phyloP scores from a whole-genome alignment of 2,329 filamentous ascomycete species.

The Fusarium sp. region DNA sequence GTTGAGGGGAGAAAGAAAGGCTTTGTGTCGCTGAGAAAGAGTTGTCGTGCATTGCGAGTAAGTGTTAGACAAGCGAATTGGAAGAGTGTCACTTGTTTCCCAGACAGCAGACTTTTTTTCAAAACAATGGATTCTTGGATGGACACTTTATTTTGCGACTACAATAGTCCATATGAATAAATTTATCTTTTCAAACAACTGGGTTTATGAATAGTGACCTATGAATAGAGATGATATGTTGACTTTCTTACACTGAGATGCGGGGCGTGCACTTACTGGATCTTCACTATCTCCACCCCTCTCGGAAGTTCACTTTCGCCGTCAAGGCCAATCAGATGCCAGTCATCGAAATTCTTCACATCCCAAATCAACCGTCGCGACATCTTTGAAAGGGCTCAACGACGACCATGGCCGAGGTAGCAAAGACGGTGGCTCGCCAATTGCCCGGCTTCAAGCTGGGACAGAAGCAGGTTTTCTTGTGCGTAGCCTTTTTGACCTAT shows the following conservation, averaged over 20 bases:
- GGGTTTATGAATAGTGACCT: background rate
- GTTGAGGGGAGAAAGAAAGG: slow-evolving; percentile 20
- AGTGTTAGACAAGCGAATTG: slow-evolving; percentile 8
- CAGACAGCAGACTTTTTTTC: background rate
- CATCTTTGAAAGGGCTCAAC: slow-evolving; percentile 41
- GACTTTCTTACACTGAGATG: slow-evolving; percentile 6
- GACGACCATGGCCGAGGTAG: slow-evolving; percentile 56
- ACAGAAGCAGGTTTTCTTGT: slow-evolving; percentile 69
- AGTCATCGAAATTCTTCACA: slow-evolving; percentile 50
- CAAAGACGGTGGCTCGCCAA: slow-evolving; percentile 54
- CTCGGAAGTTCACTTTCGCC: slow-evolving; percentile 49
- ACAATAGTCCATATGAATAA: background rate
- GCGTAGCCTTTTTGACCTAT: slow-evolving; percentile 44
- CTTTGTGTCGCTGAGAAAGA: slow-evolving; percentile 13
- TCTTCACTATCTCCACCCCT: slow-evolving; percentile 16
- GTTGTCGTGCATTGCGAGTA: slow-evolving; percentile 23
- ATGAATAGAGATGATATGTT: slow-evolving; percentile 11
- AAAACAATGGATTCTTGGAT: background rate
- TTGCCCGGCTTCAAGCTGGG: slow-evolving; percentile 63
- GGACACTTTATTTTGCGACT: fast-evolving
- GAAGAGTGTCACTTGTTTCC: slow-evolving; percentile 4
- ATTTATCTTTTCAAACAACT: background rate
- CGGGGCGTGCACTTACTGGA: slow-evolving; percentile 34
- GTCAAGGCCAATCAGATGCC: slow-evolving; percentile 47
- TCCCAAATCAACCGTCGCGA: slow-evolving; percentile 42